Conservation (phyloP, 345 rosid species). For the Streptanthus diversifolius region DNA sequence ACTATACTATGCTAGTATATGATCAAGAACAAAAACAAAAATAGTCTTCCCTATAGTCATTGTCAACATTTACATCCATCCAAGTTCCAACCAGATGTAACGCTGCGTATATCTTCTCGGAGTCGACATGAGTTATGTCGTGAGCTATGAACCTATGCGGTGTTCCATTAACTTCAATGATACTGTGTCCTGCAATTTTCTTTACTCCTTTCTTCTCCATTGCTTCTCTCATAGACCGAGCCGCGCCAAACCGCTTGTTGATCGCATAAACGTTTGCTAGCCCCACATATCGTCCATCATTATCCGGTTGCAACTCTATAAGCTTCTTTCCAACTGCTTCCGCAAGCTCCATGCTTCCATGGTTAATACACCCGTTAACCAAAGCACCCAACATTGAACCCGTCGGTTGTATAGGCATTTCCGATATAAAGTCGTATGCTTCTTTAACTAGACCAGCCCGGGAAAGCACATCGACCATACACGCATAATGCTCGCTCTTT, state of each 20-base stretch:
- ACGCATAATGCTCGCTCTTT: slow-evolving; percentile 78
- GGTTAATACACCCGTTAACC: slow-evolving; percentile 65
- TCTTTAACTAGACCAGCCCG: slow-evolving; percentile 65
- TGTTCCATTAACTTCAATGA: slow-evolving; percentile 46
- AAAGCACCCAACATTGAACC: slow-evolving; percentile 79
- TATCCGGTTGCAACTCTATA: slow-evolving; percentile 62
- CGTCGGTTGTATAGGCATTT: slow-evolving; percentile 57
- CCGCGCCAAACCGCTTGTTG: slow-evolving; percentile 57
- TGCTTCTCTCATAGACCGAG: slow-evolving; percentile 53
- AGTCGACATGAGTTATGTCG: slow-evolving; percentile 48
- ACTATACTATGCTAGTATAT: not conserved
- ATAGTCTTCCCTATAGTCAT: not conserved
- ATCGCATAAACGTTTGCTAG: slow-evolving; percentile 63
- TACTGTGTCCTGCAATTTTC: slow-evolving; percentile 71
- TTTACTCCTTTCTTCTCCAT: slow-evolving; percentile 84
- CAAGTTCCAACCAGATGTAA: slow-evolving; percentile 40
- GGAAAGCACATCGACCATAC: slow-evolving; percentile 77
- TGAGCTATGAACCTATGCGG: slow-evolving; percentile 65
- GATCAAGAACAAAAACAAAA: not conserved
- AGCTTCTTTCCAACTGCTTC: slow-evolving; percentile 69
- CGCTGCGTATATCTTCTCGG: slow-evolving; percentile 41
- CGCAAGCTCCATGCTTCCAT: slow-evolving; percentile 60
- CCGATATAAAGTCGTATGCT: slow-evolving; percentile 49
- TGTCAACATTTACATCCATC: slow-evolving; percentile 38
- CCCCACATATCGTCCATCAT: slow-evolving; percentile 70